Evolutionary conservation across 306 rosid species (phyloP).

Genomic region (Malus orientalis): DNA sequence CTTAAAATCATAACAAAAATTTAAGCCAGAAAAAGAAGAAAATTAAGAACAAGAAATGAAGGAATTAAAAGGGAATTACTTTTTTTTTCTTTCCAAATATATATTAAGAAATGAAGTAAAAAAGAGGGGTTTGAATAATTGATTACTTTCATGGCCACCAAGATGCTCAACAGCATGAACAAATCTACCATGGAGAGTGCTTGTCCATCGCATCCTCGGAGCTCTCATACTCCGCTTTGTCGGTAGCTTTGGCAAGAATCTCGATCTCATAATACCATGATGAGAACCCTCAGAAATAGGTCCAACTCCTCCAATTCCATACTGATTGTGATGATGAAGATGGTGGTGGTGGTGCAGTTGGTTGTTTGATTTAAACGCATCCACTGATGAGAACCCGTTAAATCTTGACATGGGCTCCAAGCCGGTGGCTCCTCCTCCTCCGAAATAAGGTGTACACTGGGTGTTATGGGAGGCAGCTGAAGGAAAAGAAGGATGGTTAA

Average conservation of each 20-base stretch:
- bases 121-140: neutral
- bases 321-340: slow-evolving; percentile 5
- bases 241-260: slow-evolving; percentile 67
- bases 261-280: slow-evolving; percentile 57
- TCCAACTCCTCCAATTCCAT: slow-evolving; percentile 27
- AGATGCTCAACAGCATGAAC: slow-evolving; percentile 95
- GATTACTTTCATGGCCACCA: slow-evolving; percentile 90
- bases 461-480: neutral
- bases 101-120: neutral
- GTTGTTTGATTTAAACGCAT: slow-evolving; percentile 42
- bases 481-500: neutral
- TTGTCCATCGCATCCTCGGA: slow-evolving; percentile 93
- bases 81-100: neutral
- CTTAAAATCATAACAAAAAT: slow-evolving; percentile 19
- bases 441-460: slow-evolving; percentile 2
- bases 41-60: neutral
- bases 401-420: slow-evolving; percentile 54
- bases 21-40: neutral
- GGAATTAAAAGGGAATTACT: neutral
- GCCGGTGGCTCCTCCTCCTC: slow-evolving; percentile 10
- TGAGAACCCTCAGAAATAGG: slow-evolving; percentile 31
- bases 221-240: slow-evolving; percentile 85
- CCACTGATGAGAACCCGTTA: slow-evolving; percentile 29
- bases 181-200: slow-evolving; percentile 76
- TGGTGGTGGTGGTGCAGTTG: slow-evolving; percentile 45